Evolutionary conservation across 2,329 filamentous ascomycete species (phyloP), one percentile per base, ranked within the genome.

Genomic region (Colletotrichum australisinense): DNA sequence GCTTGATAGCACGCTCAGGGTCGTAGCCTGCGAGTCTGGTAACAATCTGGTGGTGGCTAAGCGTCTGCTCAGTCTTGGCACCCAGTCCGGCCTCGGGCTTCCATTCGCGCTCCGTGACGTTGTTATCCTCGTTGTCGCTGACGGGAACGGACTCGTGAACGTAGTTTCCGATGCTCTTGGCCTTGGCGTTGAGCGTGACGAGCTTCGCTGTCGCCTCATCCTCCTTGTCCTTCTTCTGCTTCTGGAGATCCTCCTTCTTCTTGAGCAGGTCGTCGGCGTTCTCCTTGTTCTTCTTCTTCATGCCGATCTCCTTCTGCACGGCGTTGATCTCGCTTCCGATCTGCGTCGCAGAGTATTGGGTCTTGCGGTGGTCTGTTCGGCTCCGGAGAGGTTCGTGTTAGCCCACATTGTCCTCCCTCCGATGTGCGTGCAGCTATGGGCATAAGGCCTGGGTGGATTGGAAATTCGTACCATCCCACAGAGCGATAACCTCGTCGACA

Each of bases 11-110:
- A 76, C 97, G 93, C 80, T 98, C 95, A 1, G 95, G 93, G 81
- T 98, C 97, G 81, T 97, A 98, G 67, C 96, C 95, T 78, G 97
- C 95, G 75, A 98, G 86, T 78, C 95, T 90, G 72, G 93, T 91
- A 73, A 98, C 90, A 67, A 99, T 95, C 82, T 98, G 96, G 83
- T 99, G 97, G 83, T 99, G 97, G 64, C 95, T 98, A 75, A 98
- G 92, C 75, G 90, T 87, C 71, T 93, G 88, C 46, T 72, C 74
- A 22, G 73, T 73, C 78, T 91, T 90, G 88, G 95, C 95, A 84
- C 95, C 91, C 62, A 94, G 90, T 26, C 86, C 88, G 66, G 92
- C 92, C 77, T 95, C 92, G 0, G 96, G 96, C 5, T 91, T 90
- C 95, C 95, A 99, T 35, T 89, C 93, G 79, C 92, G 90, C 78